These are phyloP conservation scores for Fusarium redolens DNA, from an alignment of 2,329 filamentous ascomycete genomes.

Conservation along the genomic window DNA sequence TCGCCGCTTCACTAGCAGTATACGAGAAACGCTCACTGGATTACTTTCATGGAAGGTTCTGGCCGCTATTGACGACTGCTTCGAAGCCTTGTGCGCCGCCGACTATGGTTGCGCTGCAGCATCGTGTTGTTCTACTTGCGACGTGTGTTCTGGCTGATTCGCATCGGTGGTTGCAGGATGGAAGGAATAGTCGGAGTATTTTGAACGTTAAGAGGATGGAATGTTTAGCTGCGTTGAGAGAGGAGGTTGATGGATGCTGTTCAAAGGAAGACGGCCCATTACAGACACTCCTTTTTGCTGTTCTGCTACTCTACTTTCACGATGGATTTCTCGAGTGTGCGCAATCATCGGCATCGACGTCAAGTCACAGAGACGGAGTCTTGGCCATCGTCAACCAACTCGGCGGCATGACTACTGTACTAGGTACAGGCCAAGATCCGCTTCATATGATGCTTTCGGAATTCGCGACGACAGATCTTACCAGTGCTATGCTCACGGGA, in stretches of 20 bases:
- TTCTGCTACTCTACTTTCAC: slow-evolving; percentile 56
- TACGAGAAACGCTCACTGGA: slow-evolving; percentile 48
- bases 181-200: slow-evolving; percentile 42
- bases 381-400: slow-evolving; percentile 51
- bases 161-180: slow-evolving; percentile 48
- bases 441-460: slow-evolving; percentile 56
- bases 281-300: slow-evolving; percentile 51
- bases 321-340: slow-evolving; percentile 53
- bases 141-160: slow-evolving; percentile 50
- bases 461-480: slow-evolving; percentile 57
- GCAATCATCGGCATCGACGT: slow-evolving; percentile 47
- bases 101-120: slow-evolving; percentile 46
- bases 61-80: slow-evolving; percentile 47
- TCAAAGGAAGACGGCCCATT: slow-evolving; percentile 48
- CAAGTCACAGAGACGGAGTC: slow-evolving; percentile 52
- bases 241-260: slow-evolving; percentile 49
- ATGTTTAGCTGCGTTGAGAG: slow-evolving; percentile 48
- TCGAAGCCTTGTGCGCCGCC: slow-evolving; percentile 47
- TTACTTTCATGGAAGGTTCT: slow-evolving; percentile 50
- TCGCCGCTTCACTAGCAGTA: slow-evolving; percentile 41
- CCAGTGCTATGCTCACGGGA: slow-evolving; percentile 54
- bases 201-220: slow-evolving; percentile 44
- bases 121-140: slow-evolving; percentile 49
- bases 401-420: slow-evolving; percentile 43
- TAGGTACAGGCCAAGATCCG: slow-evolving; percentile 44